Evolutionary conservation across 139 green algal species (phyloP).

Genomic region (Pedinophyceae sp.): DNA sequence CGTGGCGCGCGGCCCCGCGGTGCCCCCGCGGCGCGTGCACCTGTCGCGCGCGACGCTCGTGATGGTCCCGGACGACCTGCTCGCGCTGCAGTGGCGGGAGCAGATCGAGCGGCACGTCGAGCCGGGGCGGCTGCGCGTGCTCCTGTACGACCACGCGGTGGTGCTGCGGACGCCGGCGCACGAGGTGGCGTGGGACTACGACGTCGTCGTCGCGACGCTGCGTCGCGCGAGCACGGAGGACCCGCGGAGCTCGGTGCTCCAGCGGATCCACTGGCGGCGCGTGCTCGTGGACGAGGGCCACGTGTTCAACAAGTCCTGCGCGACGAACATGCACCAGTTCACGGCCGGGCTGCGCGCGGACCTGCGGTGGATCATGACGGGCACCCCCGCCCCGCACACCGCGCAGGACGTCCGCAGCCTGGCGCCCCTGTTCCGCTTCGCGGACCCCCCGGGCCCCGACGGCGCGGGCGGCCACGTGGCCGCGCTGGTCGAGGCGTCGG

Average conservation of each 20-base stretch:
- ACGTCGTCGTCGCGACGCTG: slow-evolving; percentile 38
- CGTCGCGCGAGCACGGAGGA: no score
- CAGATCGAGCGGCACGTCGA: slow-evolving; percentile 38
- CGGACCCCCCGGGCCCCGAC: no score
- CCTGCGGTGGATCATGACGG: slow-evolving; percentile 79
- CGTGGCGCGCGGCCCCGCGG: slow-evolving; percentile 8
- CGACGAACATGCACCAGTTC: slow-evolving; percentile 67
- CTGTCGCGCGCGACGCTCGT: slow-evolving; percentile 81
- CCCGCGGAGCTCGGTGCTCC: slow-evolving; percentile 3
- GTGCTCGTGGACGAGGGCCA: slow-evolving; percentile 92
- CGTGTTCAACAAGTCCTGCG: slow-evolving; percentile 38
- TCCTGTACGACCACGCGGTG: no score
- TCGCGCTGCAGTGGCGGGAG: slow-evolving; percentile 75
- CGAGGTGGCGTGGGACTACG: slow-evolving; percentile 64
- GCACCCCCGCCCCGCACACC: slow-evolving; percentile 49
- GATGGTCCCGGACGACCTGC: slow-evolving; percentile 64
- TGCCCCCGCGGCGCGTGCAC: slow-evolving; percentile 25
- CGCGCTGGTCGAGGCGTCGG: slow-evolving; percentile 38
- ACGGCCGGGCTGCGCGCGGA: slow-evolving; percentile 56
- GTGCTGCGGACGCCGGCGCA: slow-evolving; percentile 23
- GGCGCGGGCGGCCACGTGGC: no score
- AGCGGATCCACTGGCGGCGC: slow-evolving; percentile 78
- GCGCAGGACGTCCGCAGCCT: not conserved
- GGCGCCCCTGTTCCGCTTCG: not conserved
- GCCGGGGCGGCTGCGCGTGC: slow-evolving; percentile 27